Base-by-base conservation (phyloP, 768 basidiomycete genomes). In the Leucocoprinus birnbaumii region DNA sequence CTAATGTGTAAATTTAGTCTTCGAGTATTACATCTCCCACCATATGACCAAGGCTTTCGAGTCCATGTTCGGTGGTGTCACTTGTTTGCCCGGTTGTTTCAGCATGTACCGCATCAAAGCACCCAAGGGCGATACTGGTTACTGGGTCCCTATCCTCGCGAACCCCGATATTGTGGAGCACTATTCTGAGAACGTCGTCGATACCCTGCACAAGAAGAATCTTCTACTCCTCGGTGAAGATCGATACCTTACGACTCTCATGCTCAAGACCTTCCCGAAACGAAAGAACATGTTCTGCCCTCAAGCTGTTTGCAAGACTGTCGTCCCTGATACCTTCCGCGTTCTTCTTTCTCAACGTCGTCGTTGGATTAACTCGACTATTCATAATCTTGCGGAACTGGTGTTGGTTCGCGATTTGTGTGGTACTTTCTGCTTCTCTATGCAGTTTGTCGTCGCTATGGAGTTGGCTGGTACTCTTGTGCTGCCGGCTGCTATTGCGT, bases 31-130 rank as follows among this genome's bases (percentile, higher is more conserved):
- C 78, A 97, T 98, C 73, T 98, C 97, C 8, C 97, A 99, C 68
- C 96, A 98, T 69, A 82, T 95, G 80, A 96, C 94, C 37, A 99
- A 99, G 77, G 96, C 96, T 3, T 98, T 98, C 78, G 97, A 99
- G 74, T 94, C 95, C 3, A 95, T 96, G 87, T 98, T 98, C 64
- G 97, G 97, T 65, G 94, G 96, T 80, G 97, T 99, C 6, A 98
- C 97, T 53, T 99, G 97, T 82, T 80, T 99, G 61, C 97, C 97
- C 21, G 97, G 97, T 60, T 99, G 97, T 76, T 99, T 99, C 83
- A 92, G 88, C 62, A 98, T 98, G 96, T 98, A 98, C 75, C 87
- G 97, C 61, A 94, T 98, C 84, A 99, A 98, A 74, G 91, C 95
- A 14, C 95, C 95, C n/a, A 99, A 98, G 72, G 94, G 94, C 45